Evolutionary conservation across 768 basidiomycete species (phyloP).

Genomic region (Panellus pusillus): DNA sequence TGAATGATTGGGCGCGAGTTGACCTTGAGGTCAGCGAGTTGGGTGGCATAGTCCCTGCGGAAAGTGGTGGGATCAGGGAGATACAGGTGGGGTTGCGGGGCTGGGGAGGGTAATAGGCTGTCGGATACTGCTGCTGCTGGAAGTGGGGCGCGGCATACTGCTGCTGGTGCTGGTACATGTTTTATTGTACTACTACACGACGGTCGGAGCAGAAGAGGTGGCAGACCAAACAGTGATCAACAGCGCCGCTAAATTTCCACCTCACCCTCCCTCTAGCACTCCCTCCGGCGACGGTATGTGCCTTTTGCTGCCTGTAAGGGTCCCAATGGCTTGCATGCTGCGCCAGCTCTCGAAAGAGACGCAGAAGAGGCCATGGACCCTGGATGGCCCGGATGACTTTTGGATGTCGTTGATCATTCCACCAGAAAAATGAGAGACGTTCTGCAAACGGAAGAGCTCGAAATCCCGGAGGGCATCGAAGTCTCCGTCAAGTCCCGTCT

Average conservation of each 20-base stretch:
- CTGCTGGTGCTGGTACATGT: too few species aligned
- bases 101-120: constrained; percentile 41
- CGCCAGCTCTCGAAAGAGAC: not conserved
- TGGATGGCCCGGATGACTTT: constrained; percentile 21
- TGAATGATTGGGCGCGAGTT: constrained; percentile 97
- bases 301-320: too few species aligned
- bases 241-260: too few species aligned
- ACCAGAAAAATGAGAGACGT: constrained; percentile 81
- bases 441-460: constrained; percentile 90
- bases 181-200: too few species aligned
- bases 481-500: constrained; percentile 88
- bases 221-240: too few species aligned
- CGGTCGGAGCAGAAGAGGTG: too few species aligned
- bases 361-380: too few species aligned
- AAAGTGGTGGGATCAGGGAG: constrained; percentile 70
- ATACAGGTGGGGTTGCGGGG: constrained; percentile 42
- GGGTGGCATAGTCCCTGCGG: constrained; percentile 72
- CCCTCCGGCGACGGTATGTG: too few species aligned
- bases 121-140: constrained; percentile 30
- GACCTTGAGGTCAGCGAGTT: constrained; percentile 81
- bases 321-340: too few species aligned
- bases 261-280: too few species aligned
- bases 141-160: too few species aligned
- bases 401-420: constrained; percentile 37
- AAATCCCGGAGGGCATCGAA: constrained; percentile 81